These are phyloP conservation scores for Daldinia decipiens DNA, from an alignment of 495 filamentous ascomycete species.

Conservation along the genomic window DNA sequence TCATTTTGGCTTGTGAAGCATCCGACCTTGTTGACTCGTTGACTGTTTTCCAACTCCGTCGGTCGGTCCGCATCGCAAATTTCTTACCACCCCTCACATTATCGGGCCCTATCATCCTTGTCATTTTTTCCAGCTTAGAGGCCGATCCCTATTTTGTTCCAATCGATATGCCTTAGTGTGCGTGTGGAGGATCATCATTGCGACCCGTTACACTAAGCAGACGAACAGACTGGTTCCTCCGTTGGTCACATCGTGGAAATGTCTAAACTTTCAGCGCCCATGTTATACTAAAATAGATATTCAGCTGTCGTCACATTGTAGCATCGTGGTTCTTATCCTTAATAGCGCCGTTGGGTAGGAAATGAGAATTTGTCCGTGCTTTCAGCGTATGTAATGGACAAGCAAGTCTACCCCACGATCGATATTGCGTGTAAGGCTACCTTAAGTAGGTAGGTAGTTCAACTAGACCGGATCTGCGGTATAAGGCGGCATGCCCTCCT, in stretches of 20 bases:
- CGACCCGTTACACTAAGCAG: constrained; percentile 20
- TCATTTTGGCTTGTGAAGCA: constrained; percentile 31
- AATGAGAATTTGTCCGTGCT: not conserved
- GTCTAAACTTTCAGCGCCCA: constrained; percentile 8
- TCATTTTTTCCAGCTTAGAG: constrained; percentile 20
- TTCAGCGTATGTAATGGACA: not conserved
- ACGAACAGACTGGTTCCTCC: constrained; percentile 16
- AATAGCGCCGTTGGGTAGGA: constrained; percentile 7
- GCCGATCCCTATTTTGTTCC: constrained; percentile 41
- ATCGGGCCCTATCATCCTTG: not conserved
- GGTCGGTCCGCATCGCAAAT: constrained; percentile 21
- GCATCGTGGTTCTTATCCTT: constrained; percentile 23
- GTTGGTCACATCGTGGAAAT: constrained; percentile 13
- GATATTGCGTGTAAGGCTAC: not conserved
- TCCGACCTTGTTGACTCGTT: not conserved
- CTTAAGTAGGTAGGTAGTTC: not conserved
- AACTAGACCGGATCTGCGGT: constrained; percentile 19
- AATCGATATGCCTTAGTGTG: constrained; percentile 21
- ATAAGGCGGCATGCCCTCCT: constrained; percentile 3
- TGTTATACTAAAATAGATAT: constrained; percentile 11
- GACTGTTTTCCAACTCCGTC: constrained; percentile 23
- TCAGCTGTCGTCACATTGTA: constrained; percentile 36
- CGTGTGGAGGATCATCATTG: constrained; percentile 34
- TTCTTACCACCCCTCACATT: constrained; percentile 17
- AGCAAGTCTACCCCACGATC: not conserved